A percentile compares a stretch with the other conserved stretches of the same genome.
phyloP scores from a whole-genome alignment of 352 stramenopile genomes.

The Phytophthora europaea region DNA sequence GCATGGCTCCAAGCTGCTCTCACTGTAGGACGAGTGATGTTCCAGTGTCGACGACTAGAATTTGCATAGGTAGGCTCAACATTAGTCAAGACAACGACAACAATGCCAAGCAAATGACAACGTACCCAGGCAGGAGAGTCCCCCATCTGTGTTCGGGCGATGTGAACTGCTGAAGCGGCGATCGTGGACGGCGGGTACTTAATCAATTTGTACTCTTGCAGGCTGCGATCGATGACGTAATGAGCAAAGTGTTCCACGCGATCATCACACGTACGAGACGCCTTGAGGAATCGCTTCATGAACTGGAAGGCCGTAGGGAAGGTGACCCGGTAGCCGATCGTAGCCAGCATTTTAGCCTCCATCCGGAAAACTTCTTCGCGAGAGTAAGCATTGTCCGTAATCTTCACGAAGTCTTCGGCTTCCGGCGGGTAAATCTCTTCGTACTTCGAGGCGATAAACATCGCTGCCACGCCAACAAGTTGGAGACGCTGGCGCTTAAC shows the following conservation, averaged over 20 bases:
- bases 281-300: slow-evolving; percentile 90
- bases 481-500: slow-evolving; percentile 93
- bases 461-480: slow-evolving; percentile 96
- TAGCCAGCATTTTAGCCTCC: slow-evolving; percentile 80
- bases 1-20: slow-evolving; percentile 62
- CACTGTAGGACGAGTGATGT: slow-evolving; percentile 85
- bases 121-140: slow-evolving; percentile 82
- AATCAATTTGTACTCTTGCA: slow-evolving; percentile 99
- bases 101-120: slow-evolving; percentile 7
- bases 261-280: slow-evolving; percentile 74
- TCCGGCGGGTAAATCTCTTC: slow-evolving; percentile 98
- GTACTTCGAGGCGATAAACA: slow-evolving; percentile 98
- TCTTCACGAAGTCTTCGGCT: slow-evolving; percentile 96
- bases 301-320: slow-evolving; percentile 90
- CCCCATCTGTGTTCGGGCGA: slow-evolving; percentile 91
- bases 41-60: slow-evolving; percentile 74
- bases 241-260: slow-evolving; percentile 93
- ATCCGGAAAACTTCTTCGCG: slow-evolving; percentile 83
- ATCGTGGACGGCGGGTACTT: slow-evolving; percentile 98
- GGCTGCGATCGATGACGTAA: slow-evolving; percentile 98
- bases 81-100: slow-evolving; percentile 18
- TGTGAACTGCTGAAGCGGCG: slow-evolving; percentile 97
- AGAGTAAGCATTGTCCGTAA: slow-evolving; percentile 97
- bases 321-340: slow-evolving; percentile 83
- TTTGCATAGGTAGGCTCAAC: slow-evolving; percentile 1